Conservation (phyloP, 2,329 filamentous ascomycete genomes). For the Rutstroemia sp. region DNA sequence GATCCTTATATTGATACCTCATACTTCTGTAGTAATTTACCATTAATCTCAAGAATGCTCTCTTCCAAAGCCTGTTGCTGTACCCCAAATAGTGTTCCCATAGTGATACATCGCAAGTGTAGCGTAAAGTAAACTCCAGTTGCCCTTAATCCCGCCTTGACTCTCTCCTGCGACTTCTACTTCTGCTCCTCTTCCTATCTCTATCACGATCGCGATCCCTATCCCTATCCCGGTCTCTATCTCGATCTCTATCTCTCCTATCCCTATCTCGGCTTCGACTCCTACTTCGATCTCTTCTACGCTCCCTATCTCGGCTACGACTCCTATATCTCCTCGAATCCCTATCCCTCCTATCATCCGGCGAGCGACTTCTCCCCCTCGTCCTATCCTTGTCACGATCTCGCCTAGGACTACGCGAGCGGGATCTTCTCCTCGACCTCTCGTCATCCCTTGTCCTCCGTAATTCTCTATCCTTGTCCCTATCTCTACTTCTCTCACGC, state of each 20-base stretch:
- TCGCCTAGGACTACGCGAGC: conserved; percentile 1
- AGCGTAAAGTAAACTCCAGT: no score
- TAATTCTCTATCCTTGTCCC: background rate
- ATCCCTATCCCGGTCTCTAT: conserved; percentile 5
- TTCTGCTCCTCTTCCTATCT: background rate
- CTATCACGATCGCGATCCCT: background rate
- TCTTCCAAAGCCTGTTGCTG: no score
- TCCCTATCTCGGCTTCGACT: conserved; percentile 12
- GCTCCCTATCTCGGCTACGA: background rate
- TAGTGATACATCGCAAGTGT: background rate
- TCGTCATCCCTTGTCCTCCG: conserved; percentile 10
- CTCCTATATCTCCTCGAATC: conserved; percentile 1
- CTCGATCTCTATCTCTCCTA: conserved; percentile 10
- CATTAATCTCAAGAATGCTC: no score
- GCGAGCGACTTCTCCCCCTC: conserved; percentile 12
- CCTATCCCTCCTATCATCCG: conserved; percentile 8
- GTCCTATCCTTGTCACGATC: conserved; percentile 8
- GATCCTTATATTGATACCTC: no score
- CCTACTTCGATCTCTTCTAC: conserved; percentile 16
- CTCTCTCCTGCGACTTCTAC: conserved; percentile 14
- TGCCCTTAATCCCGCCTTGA: conserved; percentile 16
- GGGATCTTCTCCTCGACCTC: conserved; percentile 11
- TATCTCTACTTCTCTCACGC: conserved; percentile 19
- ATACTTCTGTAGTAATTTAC: no score
- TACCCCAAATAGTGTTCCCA: no score